These are phyloP conservation scores for Alternaria rosae DNA, from an alignment of 2,329 filamentous ascomycete species.

Conservation along the genomic window DNA sequence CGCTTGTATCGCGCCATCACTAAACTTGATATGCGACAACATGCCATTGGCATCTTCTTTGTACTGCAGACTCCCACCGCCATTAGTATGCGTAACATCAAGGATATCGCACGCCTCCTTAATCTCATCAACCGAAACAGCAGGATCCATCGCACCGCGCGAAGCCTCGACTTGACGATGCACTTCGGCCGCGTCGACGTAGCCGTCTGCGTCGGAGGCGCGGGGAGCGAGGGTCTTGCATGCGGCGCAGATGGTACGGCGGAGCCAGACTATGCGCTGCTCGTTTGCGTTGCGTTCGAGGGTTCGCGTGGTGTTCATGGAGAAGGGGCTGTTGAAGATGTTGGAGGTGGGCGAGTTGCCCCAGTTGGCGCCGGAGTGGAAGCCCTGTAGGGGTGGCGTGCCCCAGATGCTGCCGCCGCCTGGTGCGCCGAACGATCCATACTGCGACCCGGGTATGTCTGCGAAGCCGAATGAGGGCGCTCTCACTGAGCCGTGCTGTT, in stretches of 20 bases:
- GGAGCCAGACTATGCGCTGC: constrained; percentile 43
- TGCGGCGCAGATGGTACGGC: constrained; percentile 73
- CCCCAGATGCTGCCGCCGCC: constrained; percentile 51
- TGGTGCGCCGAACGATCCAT: constrained; percentile 42
- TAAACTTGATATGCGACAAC: constrained; percentile 54
- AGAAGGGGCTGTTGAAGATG: constrained; percentile 43
- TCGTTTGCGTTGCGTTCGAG: constrained; percentile 39
- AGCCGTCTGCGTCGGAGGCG: constrained; percentile 64
- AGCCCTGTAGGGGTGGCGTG: constrained; percentile 52
- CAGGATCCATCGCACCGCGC: constrained; percentile 64
- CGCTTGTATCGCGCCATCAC: constrained; percentile 35
- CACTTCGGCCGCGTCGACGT: constrained; percentile 71
- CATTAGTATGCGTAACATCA: constrained; percentile 78
- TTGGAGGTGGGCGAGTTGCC: constrained; percentile 48
- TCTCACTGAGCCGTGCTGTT: constrained; percentile 41
- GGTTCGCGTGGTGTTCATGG: constrained; percentile 32
- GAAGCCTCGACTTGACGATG: constrained; percentile 71
- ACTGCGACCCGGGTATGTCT: constrained; percentile 42
- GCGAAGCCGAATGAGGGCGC: constrained; percentile 45
- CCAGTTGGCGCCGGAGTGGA: constrained; percentile 50
- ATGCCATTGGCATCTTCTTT: constrained; percentile 58
- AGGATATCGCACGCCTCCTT: constrained; percentile 89
- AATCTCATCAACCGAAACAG: constrained; percentile 71
- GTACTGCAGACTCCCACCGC: constrained; percentile 85
- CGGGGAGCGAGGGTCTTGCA: constrained; percentile 69